These are phyloP conservation scores for Terfezia boudieri DNA, from an alignment of 495 filamentous ascomycete species.

Conservation along the genomic window DNA sequence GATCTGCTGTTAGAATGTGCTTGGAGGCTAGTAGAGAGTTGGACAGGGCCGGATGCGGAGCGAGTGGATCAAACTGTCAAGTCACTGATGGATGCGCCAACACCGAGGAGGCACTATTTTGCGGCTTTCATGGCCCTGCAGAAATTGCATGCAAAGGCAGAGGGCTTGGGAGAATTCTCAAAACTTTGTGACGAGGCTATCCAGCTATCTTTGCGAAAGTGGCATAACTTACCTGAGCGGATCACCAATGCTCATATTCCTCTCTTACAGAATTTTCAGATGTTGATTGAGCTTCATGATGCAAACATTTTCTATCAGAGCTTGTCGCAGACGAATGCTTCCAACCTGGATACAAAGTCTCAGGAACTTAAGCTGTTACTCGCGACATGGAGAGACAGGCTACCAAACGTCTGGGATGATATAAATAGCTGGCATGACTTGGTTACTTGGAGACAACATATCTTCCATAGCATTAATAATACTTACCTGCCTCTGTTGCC, in stretches of 20 bases:
- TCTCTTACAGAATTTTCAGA: conserved; percentile 89
- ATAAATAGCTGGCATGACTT: conserved; percentile 98
- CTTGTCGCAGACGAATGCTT: conserved; percentile 55
- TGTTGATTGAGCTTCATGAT: conserved; percentile 95
- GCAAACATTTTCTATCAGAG: conserved; percentile 87
- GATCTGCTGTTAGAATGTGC: conserved; percentile 87
- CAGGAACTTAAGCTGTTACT: conserved; percentile 87
- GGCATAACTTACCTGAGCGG: conserved; percentile 82
- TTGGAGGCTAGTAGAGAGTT: conserved; percentile 84
- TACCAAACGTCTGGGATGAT: conserved; percentile 98
- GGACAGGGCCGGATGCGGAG: conserved; percentile 69
- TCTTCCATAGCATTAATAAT: conserved; percentile 88
- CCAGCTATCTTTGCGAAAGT: conserved; percentile 87
- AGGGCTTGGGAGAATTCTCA: conserved; percentile 58
- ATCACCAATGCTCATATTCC: conserved; percentile 94
- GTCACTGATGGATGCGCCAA: conserved; percentile 89
- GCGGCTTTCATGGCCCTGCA: conserved; percentile 92
- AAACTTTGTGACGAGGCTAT: conserved; percentile 86
- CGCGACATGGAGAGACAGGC: conserved; percentile 79
- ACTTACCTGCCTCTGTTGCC: conserved; percentile 78
- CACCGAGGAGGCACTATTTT: conserved; percentile 82
- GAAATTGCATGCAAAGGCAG: conserved; percentile 74
- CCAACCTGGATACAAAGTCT: conserved; percentile 80
- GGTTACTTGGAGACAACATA: conserved; percentile 96
- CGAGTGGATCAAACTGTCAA: conserved; percentile 79